Base-by-base conservation (phyloP, 2,329 filamentous ascomycete species). In the Plectosphaerella cucumerina region DNA sequence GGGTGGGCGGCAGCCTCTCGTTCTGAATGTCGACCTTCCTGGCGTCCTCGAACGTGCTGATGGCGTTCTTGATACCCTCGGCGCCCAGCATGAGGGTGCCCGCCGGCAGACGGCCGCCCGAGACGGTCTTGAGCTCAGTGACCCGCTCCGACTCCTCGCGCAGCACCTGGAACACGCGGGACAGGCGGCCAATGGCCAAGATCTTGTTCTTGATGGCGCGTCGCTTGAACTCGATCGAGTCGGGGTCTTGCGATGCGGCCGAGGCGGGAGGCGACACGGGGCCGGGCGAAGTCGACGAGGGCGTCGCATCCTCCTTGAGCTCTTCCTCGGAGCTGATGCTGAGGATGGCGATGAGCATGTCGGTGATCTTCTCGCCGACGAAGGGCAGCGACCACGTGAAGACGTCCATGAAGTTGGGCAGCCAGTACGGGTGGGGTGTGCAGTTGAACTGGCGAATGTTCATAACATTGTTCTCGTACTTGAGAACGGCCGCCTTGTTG, bases 381-480 rank as follows among this genome's bases (percentile, higher is more conserved):
- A 99, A 99, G 1, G 94, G 94, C 54, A 99, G 78, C 33, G 94
- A 99, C 94, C 94, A 99, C n/a, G 94, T 99, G 68, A 99, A 99
- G 56, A 99, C 94, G 65, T 99, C 94, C 94, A 99, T 99, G 68
- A 99, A 99, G 76, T 99, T 99, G 50, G 94, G 94, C 46, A 99
- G 82, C 94, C 94, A 99, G 78, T 99, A 99, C 6, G 94, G 94
- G 70, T 99, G 94, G 33, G 94, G 94, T 20, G 94, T 97, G 81
- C 93, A 99, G 79, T 99, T 99, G 77, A 99, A 99, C 71, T 99
- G 94, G 53, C 94, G 85, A 66, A 99, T 99, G 77, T 99, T 99
- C 94, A 99, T 99, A 55, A 99, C 94, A 65, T 99, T 99, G 73
- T 99, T 99, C 75, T 99, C 94, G 69, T 99, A 99, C 75, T 99